Percentiles rank a stretch among this genome's conserved stretches.
Conservation (phyloP, 345 rosid genomes). For the Dipteronia sinensis region DNA sequence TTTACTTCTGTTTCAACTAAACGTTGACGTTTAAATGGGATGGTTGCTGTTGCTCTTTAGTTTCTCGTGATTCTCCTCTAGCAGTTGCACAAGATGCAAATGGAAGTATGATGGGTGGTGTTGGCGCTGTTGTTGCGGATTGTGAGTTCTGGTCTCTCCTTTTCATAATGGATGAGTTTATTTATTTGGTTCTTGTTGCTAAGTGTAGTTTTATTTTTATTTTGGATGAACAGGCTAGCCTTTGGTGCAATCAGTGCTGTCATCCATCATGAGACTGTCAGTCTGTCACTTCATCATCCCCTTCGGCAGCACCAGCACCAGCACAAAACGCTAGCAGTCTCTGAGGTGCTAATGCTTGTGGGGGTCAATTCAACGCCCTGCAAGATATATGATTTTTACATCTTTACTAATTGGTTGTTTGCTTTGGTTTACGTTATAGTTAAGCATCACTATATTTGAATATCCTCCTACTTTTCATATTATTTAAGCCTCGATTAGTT, state of each 20-base stretch:
- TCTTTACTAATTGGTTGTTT: not conserved
- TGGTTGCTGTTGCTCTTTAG: slow-evolving; percentile 19
- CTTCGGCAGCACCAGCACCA: slow-evolving; percentile 30
- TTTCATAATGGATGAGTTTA: not conserved
- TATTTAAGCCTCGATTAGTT: not conserved
- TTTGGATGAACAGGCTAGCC: slow-evolving; percentile 31
- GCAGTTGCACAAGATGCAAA: slow-evolving; percentile 11
- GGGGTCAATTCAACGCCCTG: slow-evolving; percentile 43
- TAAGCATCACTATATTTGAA: not conserved
- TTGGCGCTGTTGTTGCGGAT: slow-evolving; percentile 26
- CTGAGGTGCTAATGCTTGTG: slow-evolving; percentile 41
- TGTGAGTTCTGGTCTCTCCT: slow-evolving; percentile 18
- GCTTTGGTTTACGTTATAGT: not conserved
- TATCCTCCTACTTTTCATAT: not conserved
- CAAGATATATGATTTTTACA: slow-evolving; percentile 38
- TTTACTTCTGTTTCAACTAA: not conserved
- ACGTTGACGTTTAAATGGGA: not conserved
- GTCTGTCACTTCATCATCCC: slow-evolving; percentile 40
- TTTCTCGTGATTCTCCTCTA: slow-evolving; percentile 23
- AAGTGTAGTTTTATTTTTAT: not conserved
- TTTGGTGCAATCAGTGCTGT: slow-evolving; percentile 45
- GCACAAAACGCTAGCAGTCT: slow-evolving; percentile 16
- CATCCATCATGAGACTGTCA: slow-evolving; percentile 41
- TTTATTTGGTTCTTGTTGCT: not conserved
- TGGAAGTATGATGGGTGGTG: slow-evolving; percentile 11